Conservation (phyloP, 2,329 filamentous ascomycete genomes). For the Colletotrichum phormii region DNA sequence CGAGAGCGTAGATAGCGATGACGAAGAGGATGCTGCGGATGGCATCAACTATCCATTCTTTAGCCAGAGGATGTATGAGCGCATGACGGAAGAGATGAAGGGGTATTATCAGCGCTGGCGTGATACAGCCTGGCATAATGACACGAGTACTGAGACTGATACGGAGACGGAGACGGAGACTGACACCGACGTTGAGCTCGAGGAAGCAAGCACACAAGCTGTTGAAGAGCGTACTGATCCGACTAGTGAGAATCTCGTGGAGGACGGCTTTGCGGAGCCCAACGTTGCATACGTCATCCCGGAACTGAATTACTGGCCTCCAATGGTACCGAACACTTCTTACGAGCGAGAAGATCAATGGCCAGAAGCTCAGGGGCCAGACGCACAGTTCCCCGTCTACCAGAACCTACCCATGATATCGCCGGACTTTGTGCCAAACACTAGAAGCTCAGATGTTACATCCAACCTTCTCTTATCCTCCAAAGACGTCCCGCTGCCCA, state of each 20-base stretch:
- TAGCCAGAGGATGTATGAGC: constrained; percentile 2
- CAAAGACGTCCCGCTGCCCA: not conserved
- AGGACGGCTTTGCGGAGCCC: too few relatives aligned
- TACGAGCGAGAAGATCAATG: not conserved
- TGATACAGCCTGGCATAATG: not conserved
- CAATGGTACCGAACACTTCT: not conserved
- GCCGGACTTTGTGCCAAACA: not conserved
- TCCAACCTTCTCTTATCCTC: not conserved
- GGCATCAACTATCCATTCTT: not conserved
- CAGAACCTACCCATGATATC: not conserved
- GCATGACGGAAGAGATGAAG: not conserved
- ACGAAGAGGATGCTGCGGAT: not conserved
- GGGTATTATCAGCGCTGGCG: not conserved
- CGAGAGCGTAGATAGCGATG: not conserved
- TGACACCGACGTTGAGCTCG: not conserved
- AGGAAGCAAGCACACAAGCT: not conserved
- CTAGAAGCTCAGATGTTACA: not conserved
- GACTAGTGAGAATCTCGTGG: not conserved
- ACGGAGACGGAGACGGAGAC: not conserved
- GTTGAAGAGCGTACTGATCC: not conserved
- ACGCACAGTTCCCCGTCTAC: not conserved
- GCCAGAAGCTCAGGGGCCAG: too few relatives aligned
- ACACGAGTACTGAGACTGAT: not conserved
- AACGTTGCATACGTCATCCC: too few relatives aligned
- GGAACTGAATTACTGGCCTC: too few relatives aligned